Conservation (phyloP, 2,329 filamentous ascomycete genomes). For the Phialemoniopsis sp. region DNA sequence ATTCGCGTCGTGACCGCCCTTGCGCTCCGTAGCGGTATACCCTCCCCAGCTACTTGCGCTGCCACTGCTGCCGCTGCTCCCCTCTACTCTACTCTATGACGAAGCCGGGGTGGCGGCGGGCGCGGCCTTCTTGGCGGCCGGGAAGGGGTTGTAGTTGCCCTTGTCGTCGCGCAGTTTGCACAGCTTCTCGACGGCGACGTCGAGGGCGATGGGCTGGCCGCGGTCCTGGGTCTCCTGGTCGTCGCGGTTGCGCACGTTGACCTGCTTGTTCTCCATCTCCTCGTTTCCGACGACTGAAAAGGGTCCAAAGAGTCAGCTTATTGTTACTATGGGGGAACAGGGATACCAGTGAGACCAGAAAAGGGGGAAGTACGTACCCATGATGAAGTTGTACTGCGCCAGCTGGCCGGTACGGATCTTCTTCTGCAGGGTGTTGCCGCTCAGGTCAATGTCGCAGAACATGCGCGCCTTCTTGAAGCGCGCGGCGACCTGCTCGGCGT, state of each 20-base stretch:
- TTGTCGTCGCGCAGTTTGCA: constrained; percentile 45
- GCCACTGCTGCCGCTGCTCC: too few relatives aligned
- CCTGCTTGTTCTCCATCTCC: constrained; percentile 14
- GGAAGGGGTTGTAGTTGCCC: constrained; percentile 29
- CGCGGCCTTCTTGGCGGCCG: constrained; percentile 10
- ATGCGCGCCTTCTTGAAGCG: constrained; percentile 65
- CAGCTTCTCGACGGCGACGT: constrained; percentile 54
- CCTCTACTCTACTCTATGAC: too few relatives aligned
- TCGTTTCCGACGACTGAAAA: constrained; percentile 12
- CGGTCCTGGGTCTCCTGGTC: constrained; percentile 58
- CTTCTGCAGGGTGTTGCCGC: constrained; percentile 81
- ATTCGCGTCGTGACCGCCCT: too few relatives aligned
- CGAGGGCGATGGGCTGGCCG: constrained; percentile 52
- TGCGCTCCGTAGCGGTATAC: too few relatives aligned
- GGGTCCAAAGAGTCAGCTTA: background rate
- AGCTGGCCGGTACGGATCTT: constrained; percentile 82
- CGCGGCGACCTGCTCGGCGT: constrained; percentile 69
- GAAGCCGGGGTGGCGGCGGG: background rate
- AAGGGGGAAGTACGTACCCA: constrained; percentile 44
- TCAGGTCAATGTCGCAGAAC: constrained; percentile 67
- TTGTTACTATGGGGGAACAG: background rate
- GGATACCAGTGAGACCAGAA: background rate
- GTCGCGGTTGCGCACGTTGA: constrained; percentile 48
- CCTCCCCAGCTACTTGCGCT: too few relatives aligned
- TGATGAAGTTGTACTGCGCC: constrained; percentile 80